phyloP scores from a whole-genome alignment of 768 basidiomycete species.

The Lactifluus rugatus region DNA sequence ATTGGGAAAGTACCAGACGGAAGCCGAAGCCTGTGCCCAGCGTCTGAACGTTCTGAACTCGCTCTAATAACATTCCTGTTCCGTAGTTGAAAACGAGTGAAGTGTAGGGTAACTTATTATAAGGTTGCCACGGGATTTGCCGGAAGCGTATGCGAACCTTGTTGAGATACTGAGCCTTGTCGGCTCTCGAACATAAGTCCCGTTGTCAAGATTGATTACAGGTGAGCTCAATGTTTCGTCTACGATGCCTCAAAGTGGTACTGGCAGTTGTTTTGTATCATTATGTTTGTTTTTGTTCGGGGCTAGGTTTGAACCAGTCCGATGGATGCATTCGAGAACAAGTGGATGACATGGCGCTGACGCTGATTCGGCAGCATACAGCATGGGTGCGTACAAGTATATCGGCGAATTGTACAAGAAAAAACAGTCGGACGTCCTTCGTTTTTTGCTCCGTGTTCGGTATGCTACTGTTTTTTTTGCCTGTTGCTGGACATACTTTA shows the following conservation, averaged over 20 bases:
- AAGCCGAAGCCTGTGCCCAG: constrained; percentile 19
- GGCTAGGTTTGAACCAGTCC: constrained; percentile 13
- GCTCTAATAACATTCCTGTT: constrained; percentile 37
- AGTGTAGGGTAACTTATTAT: too few species aligned
- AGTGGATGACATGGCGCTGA: constrained; percentile 14
- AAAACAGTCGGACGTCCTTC: constrained; percentile 94
- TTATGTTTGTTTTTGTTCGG: background rate
- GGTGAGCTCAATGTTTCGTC: constrained; percentile 22
- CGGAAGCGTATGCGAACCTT: constrained; percentile 1
- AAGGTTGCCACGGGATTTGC: constrained; percentile 3
- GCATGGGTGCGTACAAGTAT: constrained; percentile 94
- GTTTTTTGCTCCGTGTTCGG: constrained; percentile 96
- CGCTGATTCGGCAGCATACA: constrained; percentile 32
- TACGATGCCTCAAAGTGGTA: background rate
- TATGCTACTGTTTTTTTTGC: constrained; percentile 29
- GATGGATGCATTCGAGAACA: constrained; percentile 25
- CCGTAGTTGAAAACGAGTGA: constrained; percentile 21
- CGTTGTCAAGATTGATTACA: constrained; percentile 26
- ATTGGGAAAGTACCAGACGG: constrained; percentile 18
- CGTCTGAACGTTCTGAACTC: constrained; percentile 28
- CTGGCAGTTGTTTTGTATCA: background rate
- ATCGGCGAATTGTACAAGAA: constrained; percentile 97
- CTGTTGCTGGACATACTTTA: background rate
- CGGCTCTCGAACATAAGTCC: constrained; percentile 20
- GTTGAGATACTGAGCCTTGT: background rate